Evolutionary conservation across 2,329 filamentous ascomycete genomes (phyloP), one percentile per base, ranked within the genome.

Genomic region (Volutella citrinella): DNA sequence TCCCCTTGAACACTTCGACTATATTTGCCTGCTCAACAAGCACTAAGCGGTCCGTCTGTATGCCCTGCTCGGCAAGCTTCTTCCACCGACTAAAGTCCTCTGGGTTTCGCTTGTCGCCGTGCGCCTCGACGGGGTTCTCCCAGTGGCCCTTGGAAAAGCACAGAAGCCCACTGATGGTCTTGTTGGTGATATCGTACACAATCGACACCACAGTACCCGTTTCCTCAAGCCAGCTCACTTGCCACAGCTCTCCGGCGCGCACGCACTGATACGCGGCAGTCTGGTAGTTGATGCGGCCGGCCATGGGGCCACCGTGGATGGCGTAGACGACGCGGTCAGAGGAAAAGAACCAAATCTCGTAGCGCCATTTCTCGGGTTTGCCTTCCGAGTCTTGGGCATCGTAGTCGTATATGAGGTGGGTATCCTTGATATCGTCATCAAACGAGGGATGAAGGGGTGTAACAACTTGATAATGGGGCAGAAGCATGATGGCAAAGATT

Each of bases 261-360:
- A 79, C 68, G 52, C 75, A 80, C 48, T 78, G 74, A 46, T 74
- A 79, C 2, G 68, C 70, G 10, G 65, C 71, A 2, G 66, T 63
- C 45, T 78, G 73, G 51, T 68, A 76, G 52, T 76, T 76, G 32
- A 60, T 56, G 4, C 72, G 64, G 3, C 73, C 72, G 1, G 68
- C 67, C 75, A 80, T 80, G 4, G 75, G 76, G 1, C 75, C 75
- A 5, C 76, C 74, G 43, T 79, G 74, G 34, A 80, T 80, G 16
- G 68, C 67, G 45, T 80, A 80, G 38, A 79, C 69, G 29, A 77
- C 67, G 5, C 73, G 66, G 34, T 66, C 57, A 13, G 68, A 56
- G n/a, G 68, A 74, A 46, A 72, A 73, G 56, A 78, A 78, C 75
- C 76, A 79, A 49, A 80, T 69, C 40, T 80, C 76, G 45, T 80